Conservation (phyloP, 345 rosid species). For the Corchorus capsularis region DNA sequence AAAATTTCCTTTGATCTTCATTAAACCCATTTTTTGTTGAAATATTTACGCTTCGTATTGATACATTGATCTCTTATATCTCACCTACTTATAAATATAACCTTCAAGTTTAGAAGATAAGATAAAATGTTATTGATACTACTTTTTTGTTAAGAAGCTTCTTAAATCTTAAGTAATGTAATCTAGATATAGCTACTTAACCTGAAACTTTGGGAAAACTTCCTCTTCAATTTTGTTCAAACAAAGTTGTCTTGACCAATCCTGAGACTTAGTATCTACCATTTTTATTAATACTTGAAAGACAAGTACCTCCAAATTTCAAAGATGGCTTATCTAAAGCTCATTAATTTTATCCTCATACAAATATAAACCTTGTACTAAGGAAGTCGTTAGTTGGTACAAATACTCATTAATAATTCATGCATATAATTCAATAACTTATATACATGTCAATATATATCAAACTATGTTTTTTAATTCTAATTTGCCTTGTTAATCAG, state of each 20-base stretch:
- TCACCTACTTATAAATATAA: neutral
- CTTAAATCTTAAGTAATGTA: neutral
- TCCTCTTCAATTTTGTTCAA: neutral
- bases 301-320: slow-evolving; percentile 7
- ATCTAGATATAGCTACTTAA: neutral
- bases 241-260: neutral
- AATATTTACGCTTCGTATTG: too few species aligned
- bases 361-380: neutral
- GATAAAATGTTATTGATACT: neutral
- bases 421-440: neutral
- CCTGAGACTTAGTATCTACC: neutral
- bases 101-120: neutral
- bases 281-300: neutral
- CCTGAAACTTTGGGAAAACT: neutral
- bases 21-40: too few species aligned
- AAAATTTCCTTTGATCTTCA: too few species aligned
- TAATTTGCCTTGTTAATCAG: neutral
- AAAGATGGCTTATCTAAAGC: slow-evolving; percentile 20
- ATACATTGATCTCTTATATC: too few species aligned
- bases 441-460: neutral
- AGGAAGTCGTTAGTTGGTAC: neutral
- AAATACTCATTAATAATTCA: neutral
- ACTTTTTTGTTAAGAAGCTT: neutral
- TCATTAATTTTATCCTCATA: neutral
- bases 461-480: neutral